Percentiles rank a stretch among this genome's conserved stretches.
phyloP scores from a whole-genome alignment of 805 yeast species.

The Saccharomycopsis babjevae region DNA sequence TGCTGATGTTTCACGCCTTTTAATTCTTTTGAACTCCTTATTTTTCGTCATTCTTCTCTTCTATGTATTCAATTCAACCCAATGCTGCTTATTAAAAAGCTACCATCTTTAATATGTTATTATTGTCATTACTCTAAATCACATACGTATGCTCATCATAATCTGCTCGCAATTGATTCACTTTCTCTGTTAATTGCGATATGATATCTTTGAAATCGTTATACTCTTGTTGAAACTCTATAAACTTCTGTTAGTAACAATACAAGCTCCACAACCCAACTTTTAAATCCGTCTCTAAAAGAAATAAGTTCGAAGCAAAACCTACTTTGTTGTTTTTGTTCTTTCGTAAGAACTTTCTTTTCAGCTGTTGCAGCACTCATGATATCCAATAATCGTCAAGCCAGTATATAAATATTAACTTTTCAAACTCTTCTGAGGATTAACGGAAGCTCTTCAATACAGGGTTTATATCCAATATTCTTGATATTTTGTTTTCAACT shows the following conservation, averaged over 20 bases:
- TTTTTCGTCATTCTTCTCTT: no score
- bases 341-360: constrained; percentile 1
- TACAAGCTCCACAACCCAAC: not conserved
- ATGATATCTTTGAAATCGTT: constrained; percentile 42
- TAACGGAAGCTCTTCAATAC: no score
- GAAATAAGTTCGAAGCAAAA: not conserved
- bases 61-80: no score
- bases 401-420: not conserved
- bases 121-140: not conserved
- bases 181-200: constrained; percentile 35
- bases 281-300: not conserved
- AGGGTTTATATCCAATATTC: no score
- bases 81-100: no score
- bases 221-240: constrained; percentile 38
- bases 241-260: not conserved
- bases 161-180: constrained; percentile 39
- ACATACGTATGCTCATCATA: constrained; percentile 28
- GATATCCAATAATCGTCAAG: not conserved
- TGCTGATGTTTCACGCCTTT: no score
- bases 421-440: no score
- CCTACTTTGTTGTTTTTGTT: constrained; percentile 15
- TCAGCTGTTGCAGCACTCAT: not conserved
- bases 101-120: not conserved
- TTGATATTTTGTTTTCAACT: no score
- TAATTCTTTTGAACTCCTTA: no score